Evolutionary conservation across 2,329 filamentous ascomycete genomes (phyloP).

Genomic region (Ophiostoma ulmi): DNA sequence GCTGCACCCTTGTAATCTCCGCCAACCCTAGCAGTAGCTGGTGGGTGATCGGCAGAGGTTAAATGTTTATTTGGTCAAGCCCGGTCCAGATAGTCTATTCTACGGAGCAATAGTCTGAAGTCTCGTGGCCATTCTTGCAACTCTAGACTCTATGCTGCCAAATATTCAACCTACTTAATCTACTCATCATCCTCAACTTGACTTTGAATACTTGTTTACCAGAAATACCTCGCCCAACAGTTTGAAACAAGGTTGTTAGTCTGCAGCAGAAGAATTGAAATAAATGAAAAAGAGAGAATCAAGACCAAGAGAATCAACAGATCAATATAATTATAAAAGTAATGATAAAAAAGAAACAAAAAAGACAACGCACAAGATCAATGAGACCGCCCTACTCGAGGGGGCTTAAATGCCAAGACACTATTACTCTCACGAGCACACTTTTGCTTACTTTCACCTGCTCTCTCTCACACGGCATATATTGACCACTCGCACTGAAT

Average conservation of each 20-base stretch:
- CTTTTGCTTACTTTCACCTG: background rate
- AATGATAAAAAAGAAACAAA: too few species aligned
- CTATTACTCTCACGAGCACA: background rate
- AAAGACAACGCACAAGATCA: background rate
- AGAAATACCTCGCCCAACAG: background rate
- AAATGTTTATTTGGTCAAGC: background rate
- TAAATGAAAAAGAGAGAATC: background rate
- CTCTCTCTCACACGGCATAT: background rate
- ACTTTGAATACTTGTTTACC: background rate
- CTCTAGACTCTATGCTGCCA: background rate
- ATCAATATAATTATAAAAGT: too few species aligned
- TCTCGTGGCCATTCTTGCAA: background rate
- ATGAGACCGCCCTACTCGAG: background rate
- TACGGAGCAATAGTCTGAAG: too few species aligned
- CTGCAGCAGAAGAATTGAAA: background rate
- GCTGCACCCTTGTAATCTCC: slow-evolving; percentile 7
- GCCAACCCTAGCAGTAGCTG: background rate
- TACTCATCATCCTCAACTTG: background rate
- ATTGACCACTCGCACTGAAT: background rate
- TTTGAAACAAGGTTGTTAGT: background rate
- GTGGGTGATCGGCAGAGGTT: background rate
- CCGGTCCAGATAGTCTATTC: too few species aligned
- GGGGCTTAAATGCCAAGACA: background rate
- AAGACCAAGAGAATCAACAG: background rate
- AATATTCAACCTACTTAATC: too few species aligned